Conservation (phyloP, 305 asterid genomes). For the Vinca major region DNA sequence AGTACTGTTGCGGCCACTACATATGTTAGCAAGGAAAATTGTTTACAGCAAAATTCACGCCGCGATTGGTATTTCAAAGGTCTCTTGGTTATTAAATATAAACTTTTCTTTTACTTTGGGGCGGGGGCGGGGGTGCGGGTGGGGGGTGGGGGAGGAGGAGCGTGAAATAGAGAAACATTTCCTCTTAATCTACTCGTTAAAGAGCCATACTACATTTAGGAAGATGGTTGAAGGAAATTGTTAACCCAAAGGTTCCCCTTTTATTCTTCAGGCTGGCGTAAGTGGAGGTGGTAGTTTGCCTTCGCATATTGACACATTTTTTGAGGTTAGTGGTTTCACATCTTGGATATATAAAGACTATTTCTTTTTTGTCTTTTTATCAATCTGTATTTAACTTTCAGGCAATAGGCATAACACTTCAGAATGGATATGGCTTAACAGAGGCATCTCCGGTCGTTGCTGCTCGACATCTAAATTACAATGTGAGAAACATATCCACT, state of each 20-base stretch:
- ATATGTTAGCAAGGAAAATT: slow-evolving; percentile 64
- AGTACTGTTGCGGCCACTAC: slow-evolving; percentile 57
- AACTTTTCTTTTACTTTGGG: background rate
- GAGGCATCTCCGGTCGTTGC: slow-evolving; percentile 93
- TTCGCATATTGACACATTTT: slow-evolving; percentile 68
- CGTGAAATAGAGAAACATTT: background rate
- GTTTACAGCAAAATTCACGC: slow-evolving; percentile 76
- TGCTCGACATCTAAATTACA: slow-evolving; percentile 52
- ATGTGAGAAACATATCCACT: slow-evolving; percentile 38
- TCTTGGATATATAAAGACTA: slow-evolving; percentile 16
- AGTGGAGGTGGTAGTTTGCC: slow-evolving; percentile 99
- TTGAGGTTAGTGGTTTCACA: slow-evolving; percentile 51
- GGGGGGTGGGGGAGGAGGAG: no score
- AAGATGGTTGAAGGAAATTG: slow-evolving; percentile 1
- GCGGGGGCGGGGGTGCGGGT: background rate
- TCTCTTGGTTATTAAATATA: slow-evolving; percentile 12
- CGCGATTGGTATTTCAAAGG: slow-evolving; percentile 83
- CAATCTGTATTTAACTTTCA: slow-evolving; percentile 20
- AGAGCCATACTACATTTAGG: background rate
- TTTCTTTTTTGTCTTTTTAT: slow-evolving; percentile 3
- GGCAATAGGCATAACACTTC: slow-evolving; percentile 75
- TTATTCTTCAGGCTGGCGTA: slow-evolving; percentile 56
- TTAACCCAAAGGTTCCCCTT: slow-evolving; percentile 11
- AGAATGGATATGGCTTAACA: slow-evolving; percentile 91
- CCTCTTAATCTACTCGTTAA: background rate